Conservation (phyloP, 2,329 filamentous ascomycete species). For the Endoconidiophora laricicola region DNA sequence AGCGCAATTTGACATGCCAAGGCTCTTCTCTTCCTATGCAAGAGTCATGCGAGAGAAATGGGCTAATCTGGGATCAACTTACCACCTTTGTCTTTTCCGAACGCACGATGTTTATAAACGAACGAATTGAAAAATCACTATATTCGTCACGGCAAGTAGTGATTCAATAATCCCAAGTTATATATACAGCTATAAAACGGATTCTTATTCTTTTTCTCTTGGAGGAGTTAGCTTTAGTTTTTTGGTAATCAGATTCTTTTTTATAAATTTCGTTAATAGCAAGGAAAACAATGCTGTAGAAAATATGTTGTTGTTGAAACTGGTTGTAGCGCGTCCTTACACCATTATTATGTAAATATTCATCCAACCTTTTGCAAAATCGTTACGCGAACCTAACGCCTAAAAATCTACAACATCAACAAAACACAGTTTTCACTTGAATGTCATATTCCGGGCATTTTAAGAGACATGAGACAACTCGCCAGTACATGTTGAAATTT, state of each 20-base stretch:
- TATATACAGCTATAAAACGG: neutral
- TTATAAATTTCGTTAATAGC: neutral
- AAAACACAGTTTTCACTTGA: neutral
- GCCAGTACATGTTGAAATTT: conserved; percentile 12
- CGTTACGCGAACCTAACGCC: conserved; percentile 10
- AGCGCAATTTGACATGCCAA: neutral
- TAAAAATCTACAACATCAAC: conserved; percentile 13
- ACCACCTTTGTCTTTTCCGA: neutral
- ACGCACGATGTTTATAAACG: neutral
- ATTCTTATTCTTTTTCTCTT: neutral
- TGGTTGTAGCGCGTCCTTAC: conserved; percentile 20
- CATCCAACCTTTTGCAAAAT: conserved; percentile 9
- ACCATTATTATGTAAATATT: conserved; percentile 1
- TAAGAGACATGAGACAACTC: neutral
- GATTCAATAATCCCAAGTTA: neutral
- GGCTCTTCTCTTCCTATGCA: neutral
- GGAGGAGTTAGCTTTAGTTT: neutral
- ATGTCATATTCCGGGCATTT: too few relatives aligned
- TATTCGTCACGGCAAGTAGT: neutral
- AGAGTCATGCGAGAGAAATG: neutral
- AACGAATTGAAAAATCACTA: neutral
- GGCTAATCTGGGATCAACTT: too few relatives aligned
- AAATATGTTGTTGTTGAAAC: conserved; percentile 34
- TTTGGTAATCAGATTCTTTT: neutral
- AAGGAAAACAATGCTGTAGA: conserved; percentile 1